Percentiles rank a stretch among this genome's conserved stretches.
Evolutionary conservation across 2,329 filamentous ascomycete genomes (phyloP).

Genomic region (Pyrenophora seminiperda): DNA sequence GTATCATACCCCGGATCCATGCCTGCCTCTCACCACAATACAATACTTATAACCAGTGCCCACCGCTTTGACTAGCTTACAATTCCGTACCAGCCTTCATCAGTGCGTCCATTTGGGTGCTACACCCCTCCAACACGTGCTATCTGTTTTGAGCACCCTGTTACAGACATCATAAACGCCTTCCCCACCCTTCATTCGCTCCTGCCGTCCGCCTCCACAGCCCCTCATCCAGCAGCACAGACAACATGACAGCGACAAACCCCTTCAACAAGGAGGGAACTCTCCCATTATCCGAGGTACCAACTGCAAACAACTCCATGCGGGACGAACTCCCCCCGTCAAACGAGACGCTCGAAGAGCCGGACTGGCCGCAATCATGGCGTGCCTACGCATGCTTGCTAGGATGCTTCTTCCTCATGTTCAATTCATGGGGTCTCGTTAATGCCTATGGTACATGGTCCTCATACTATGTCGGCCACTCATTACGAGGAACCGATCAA

Average conservation of each 20-base stretch:
- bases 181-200: conserved; percentile 9
- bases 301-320: conserved; percentile 33
- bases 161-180: conserved; percentile 12
- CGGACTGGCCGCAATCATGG: conserved; percentile 54
- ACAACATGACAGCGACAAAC: conserved; percentile 19
- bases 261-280: conserved; percentile 27
- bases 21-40: conserved; percentile 15
- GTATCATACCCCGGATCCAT: conserved; percentile 26
- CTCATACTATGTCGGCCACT: conserved; percentile 55
- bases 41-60: conserved; percentile 27
- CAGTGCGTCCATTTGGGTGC: conserved; percentile 23
- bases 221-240: conserved; percentile 14
- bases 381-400: conserved; percentile 52
- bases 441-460: conserved; percentile 58
- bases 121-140: conserved; percentile 23
- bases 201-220: conserved; percentile 11
- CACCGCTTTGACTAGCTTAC: conserved; percentile 17
- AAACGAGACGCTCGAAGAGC: conserved; percentile 31
- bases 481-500: conserved; percentile 49
- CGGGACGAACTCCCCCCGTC: conserved; percentile 25
- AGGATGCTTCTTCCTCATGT: conserved; percentile 59
- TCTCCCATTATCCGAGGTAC: conserved; percentile 33
- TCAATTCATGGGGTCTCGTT: conserved; percentile 56
- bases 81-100: conserved; percentile 9
- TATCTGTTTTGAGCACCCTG: conserved; percentile 26